Conservation (phyloP, 495 filamentous ascomycete genomes). For the Penicillium parvum region DNA sequence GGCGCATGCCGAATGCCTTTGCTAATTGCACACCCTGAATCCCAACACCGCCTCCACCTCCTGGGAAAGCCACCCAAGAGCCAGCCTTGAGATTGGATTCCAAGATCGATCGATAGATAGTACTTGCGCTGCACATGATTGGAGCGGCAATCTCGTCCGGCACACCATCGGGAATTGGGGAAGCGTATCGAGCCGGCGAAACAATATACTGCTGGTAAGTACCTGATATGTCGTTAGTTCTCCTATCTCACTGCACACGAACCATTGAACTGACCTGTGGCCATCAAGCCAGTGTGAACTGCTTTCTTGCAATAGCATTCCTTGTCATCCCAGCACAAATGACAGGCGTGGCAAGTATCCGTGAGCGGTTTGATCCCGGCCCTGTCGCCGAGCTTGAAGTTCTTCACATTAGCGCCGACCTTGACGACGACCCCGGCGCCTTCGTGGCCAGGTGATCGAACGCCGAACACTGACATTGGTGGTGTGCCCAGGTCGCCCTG, state of each 20-base stretch:
- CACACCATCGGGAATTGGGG: constrained; percentile 60
- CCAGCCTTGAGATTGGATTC: constrained; percentile 54
- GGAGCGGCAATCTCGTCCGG: constrained; percentile 56
- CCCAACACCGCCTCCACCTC: constrained; percentile 57
- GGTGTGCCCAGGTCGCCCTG: constrained; percentile 41
- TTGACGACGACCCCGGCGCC: constrained; percentile 54
- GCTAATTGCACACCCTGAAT: constrained; percentile 60
- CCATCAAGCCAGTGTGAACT: constrained; percentile 33
- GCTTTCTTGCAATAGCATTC: constrained; percentile 39
- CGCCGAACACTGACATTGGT: constrained; percentile 44
- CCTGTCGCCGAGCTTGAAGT: constrained; percentile 54
- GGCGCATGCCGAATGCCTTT: constrained; percentile 49
- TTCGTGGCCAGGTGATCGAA: constrained; percentile 52
- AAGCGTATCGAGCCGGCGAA: constrained; percentile 58
- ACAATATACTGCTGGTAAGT: constrained; percentile 69
- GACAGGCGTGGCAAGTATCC: constrained; percentile 49
- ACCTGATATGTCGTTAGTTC: constrained; percentile 24
- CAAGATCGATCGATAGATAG: constrained; percentile 49
- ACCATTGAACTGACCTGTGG: constrained; percentile 20
- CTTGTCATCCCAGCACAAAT: constrained; percentile 41
- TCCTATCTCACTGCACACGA: background rate
- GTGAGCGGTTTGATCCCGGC: constrained; percentile 55
- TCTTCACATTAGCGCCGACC: constrained; percentile 47
- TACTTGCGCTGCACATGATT: constrained; percentile 56
- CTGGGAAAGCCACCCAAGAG: constrained; percentile 54